phyloP scores from a whole-genome alignment of 2,329 filamentous ascomycete genomes.

The Neonectria faginata region DNA sequence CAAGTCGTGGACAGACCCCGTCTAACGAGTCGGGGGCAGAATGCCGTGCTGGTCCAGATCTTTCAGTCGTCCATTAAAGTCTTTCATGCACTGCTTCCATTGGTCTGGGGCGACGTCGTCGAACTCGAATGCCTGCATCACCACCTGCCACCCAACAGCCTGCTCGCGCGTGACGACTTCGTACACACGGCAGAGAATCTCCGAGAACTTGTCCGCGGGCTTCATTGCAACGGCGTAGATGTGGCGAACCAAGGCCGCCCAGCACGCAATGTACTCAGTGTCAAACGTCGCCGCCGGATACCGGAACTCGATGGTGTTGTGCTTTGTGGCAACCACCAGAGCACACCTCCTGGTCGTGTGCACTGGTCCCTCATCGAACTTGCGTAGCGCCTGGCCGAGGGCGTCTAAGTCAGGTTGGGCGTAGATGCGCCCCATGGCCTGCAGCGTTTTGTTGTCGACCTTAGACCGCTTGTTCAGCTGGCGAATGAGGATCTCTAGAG shows the following conservation, averaged over 20 bases:
- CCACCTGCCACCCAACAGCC: constrained; percentile 34
- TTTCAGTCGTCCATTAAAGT: constrained; percentile 32
- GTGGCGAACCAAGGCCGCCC: constrained; percentile 41
- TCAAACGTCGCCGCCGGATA: constrained; percentile 46
- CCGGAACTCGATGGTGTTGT: constrained; percentile 45
- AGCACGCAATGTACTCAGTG: constrained; percentile 40
- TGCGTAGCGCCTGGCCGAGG: constrained; percentile 34
- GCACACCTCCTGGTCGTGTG: constrained; percentile 43
- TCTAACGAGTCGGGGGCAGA: constrained; percentile 12
- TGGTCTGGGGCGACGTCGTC: constrained; percentile 8
- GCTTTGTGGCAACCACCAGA: constrained; percentile 38
- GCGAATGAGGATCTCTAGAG: constrained; percentile 11
- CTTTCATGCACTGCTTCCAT: constrained; percentile 32
- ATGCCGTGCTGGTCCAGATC: constrained; percentile 41
- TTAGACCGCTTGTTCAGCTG: constrained; percentile 27
- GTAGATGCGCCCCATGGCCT: constrained; percentile 38
- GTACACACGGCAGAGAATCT: constrained; percentile 38
- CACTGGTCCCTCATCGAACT: constrained; percentile 38
- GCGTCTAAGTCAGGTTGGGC: constrained; percentile 15
- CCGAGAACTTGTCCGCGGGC: constrained; percentile 31
- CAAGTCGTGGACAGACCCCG: neutral
- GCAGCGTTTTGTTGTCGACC: constrained; percentile 21
- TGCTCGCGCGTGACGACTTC: constrained; percentile 39
- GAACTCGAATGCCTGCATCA: constrained; percentile 38
- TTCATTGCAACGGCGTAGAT: constrained; percentile 39